Base-by-base conservation (phyloP, 225 moss, liverwort and hornwort species). In the Pseudoscleropodium purum region DNA sequence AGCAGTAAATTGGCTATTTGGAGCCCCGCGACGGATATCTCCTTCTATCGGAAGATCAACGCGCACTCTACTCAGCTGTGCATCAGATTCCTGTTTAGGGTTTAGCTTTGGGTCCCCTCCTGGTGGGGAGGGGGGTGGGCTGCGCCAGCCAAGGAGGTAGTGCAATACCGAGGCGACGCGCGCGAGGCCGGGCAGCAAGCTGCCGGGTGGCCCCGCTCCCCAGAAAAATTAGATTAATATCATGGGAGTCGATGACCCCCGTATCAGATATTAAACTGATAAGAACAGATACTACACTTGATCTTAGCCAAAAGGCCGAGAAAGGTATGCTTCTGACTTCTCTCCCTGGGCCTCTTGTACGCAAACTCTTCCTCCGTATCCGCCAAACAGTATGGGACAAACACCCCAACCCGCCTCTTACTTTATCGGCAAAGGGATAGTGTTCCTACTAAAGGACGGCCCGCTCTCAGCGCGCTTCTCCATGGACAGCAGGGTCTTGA, bases 261-360 rank as follows among this genome's bases (percentile, higher is more conserved):
- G 92, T 96, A 93, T 94, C 96, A 97, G 96, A 95, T 95, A 96
- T 93, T 93, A 95, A 94, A 94, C 96, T 96, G 95, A 95, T 96
- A 95, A 95, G 95, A 96, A 95, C 95, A 95, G 95, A 96, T 93
- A 95, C 95, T 95, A 93, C 97, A 94, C 96, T 95, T 95, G 93
- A 96, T 95, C 95, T 95, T 95, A 95, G 95, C 95, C 96, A 91
- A 92, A 94, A 95, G 95, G 97, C 96, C 95, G 94, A 96, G 95
- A 93, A 95, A 93, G 93, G 92, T 92, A 92, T 92, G 21, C 74
- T 0, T 2, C 29, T 0, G 0, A 0, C 0, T 0, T 2, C 6
- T 5, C 20, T 0, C 13, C 52, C 29, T 1, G 13, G 19, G 8
- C 9, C 0, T 20, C 3, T 90, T 81, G 4, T 87, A 60, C 43